Evolutionary conservation across 2,329 filamentous ascomycete species (phyloP), one percentile per base, ranked within the genome.

Genomic region (Alternaria angustiovoidea): DNA sequence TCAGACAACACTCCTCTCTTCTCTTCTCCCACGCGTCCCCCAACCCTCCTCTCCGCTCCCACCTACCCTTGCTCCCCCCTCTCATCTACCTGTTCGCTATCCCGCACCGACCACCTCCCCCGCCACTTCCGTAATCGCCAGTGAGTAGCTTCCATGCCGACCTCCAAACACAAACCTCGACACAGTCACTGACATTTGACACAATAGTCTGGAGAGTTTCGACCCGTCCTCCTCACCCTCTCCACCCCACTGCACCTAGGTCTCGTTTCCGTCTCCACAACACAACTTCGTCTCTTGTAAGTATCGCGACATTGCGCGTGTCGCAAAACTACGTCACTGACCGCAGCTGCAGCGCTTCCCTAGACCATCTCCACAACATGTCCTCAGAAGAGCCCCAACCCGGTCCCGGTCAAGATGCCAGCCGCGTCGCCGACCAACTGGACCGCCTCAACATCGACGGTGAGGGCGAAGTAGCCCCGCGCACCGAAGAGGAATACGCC

Each of bases 401-500:
- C 63, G 65, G 59, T 49, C 62, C 67, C 58, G 66, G 69, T 60
- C 73, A 75, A 63, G 78, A 76, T 59, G 70, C 73, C 64, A 69
- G 66, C 66, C 76, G 77, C 54, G 67, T 83, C 63, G 68, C 75
- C 69, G 80, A 83, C 51, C 76, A 78, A 62, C 76, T 84, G 61
- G 76, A 79, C 58, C 73, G 73, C 54, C 68, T 82, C 51, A 79
- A 75, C 71, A 72, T 80, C 47, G 69, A 72, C 51, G 73, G 72
- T 63, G 78, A 81, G 65, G 91, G 91, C 68, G 92, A 94, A 72
- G 87, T 88, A 64, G 87, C 87, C 62, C 94, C 93, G 73, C 95
- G 94, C 84, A 96, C 94, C 60, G 95, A 99, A 72, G 94, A 98
- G 79, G 95, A 99, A 81, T 99, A 99, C 78, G 93, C 93, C 52